Conservation (phyloP, 495 filamentous ascomycete genomes). For the Neurospora cerealis region DNA sequence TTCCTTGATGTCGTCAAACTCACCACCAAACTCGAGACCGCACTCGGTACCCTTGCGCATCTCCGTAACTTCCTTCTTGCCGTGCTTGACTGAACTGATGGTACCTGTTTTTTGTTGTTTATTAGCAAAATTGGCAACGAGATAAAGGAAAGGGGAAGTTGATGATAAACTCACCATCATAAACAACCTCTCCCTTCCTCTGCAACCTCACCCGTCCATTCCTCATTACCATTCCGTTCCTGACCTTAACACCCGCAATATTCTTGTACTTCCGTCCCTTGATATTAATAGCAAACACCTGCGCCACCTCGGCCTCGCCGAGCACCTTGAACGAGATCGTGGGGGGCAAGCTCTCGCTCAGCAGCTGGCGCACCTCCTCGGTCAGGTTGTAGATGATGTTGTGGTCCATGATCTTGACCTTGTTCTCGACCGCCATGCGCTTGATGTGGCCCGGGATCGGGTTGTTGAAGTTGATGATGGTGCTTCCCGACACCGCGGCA, state of each 20-base stretch:
- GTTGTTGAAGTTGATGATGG: slow-evolving; percentile 82
- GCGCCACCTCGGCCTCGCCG: slow-evolving; percentile 79
- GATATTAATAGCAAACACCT: slow-evolving; percentile 74
- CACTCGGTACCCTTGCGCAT: slow-evolving; percentile 90
- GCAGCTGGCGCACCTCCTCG: slow-evolving; percentile 62
- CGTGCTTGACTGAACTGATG: slow-evolving; percentile 73
- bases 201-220: slow-evolving; percentile 59
- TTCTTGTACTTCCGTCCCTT: slow-evolving; percentile 56
- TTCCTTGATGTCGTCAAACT: slow-evolving; percentile 56
- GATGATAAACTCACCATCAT: slow-evolving; percentile 54
- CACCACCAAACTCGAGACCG: slow-evolving; percentile 75
- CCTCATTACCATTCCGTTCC: slow-evolving; percentile 62
- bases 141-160: too few relatives aligned
- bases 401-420: slow-evolving; percentile 71
- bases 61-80: slow-evolving; percentile 81
- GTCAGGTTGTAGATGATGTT: slow-evolving; percentile 89
- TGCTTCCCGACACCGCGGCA: slow-evolving; percentile 57
- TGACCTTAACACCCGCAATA: slow-evolving; percentile 81
- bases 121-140: neutral
- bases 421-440: slow-evolving; percentile 54
- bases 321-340: slow-evolving; percentile 54
- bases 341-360: slow-evolving; percentile 60
- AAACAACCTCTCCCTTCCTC: slow-evolving; percentile 56
- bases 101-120: slow-evolving; percentile 40
- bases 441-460: slow-evolving; percentile 56